These are phyloP conservation scores for Collariella sp. DNA, from an alignment of 495 filamentous ascomycete species.

Conservation along the genomic window DNA sequence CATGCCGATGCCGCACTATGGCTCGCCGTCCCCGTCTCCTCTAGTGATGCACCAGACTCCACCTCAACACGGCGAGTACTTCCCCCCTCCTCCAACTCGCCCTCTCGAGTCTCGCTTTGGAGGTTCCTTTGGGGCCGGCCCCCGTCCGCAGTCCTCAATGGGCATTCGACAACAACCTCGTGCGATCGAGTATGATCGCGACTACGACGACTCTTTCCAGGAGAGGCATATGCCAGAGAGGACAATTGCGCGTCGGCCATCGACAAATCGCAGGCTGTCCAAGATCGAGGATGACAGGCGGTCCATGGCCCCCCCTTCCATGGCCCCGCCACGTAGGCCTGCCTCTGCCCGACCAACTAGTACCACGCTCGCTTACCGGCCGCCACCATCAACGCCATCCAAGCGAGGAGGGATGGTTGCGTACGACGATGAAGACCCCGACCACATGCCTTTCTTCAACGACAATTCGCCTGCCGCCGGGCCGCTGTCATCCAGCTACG, in stretches of 20 bases:
- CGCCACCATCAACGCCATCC: constrained; percentile 26
- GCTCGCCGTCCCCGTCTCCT: constrained; percentile 10
- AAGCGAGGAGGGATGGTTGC: constrained; percentile 28
- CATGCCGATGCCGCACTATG: constrained; percentile 4
- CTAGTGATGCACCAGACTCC: constrained; percentile 13
- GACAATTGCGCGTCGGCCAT: constrained; percentile 30
- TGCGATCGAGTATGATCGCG: constrained; percentile 25
- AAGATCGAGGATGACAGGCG: constrained; percentile 31
- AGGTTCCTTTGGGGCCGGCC: constrained; percentile 28
- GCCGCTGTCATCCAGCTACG: constrained; percentile 8
- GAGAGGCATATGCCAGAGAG: too few species aligned
- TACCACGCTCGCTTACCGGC: constrained; percentile 25
- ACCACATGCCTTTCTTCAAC: constrained; percentile 24
- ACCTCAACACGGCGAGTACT: constrained; percentile 22
- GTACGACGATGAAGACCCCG: constrained; percentile 29
- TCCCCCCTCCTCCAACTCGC: constrained; percentile 14
- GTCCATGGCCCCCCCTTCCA: constrained; percentile 38
- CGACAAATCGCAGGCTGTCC: constrained; percentile 29
- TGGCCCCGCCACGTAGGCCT: constrained; percentile 28
- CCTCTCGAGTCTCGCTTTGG: constrained; percentile 33
- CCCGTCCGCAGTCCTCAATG: constrained; percentile 38
- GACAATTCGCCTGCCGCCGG: constrained; percentile 22
- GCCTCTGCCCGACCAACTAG: constrained; percentile 26
- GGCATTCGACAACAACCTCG: constrained; percentile 29
- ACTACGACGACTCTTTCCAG: constrained; percentile 12